These are phyloP conservation scores for Schwanniomyces sp. DNA, from an alignment of 805 yeast species.

Conservation along the genomic window DNA sequence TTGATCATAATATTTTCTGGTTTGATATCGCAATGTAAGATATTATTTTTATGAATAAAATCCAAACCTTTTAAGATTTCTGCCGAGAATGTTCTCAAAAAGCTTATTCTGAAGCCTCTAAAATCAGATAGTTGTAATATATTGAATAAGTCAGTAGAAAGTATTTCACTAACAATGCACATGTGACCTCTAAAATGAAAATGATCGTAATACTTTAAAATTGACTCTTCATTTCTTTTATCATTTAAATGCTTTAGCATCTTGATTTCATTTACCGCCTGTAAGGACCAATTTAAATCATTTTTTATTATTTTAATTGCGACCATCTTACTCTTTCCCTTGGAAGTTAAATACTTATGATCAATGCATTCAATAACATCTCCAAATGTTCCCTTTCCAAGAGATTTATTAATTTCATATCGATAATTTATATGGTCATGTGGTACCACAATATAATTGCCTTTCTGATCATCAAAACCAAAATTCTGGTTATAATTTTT, in stretches of 20 bases:
- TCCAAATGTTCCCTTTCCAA: constrained; percentile 86
- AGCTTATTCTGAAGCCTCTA: constrained; percentile 45
- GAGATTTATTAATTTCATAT: constrained; percentile 55
- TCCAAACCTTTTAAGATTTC: constrained; percentile 61
- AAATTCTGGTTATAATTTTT: constrained; percentile 47
- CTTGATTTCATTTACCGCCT: constrained; percentile 76
- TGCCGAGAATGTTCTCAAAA: constrained; percentile 46
- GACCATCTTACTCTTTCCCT: constrained; percentile 39
- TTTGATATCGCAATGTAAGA: constrained; percentile 83
- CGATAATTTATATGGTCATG: constrained; percentile 79
- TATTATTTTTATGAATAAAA: constrained; percentile 53
- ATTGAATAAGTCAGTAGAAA: constrained; percentile 68
- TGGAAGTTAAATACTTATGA: constrained; percentile 42
- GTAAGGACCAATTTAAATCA: constrained; percentile 70
- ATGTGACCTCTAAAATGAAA: constrained; percentile 80
- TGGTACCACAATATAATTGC: constrained; percentile 53
- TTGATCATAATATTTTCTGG: constrained; percentile 78
- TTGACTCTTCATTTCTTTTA: constrained; percentile 13
- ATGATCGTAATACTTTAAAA: constrained; percentile 63
- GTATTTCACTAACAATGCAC: constrained; percentile 74
- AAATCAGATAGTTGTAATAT: constrained; percentile 49
- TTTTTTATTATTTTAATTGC: constrained; percentile 79
- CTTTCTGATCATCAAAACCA: constrained; percentile 71
- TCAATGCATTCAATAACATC: constrained; percentile 70
- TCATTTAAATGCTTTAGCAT: constrained; percentile 51